A percentile compares a stretch with the other conserved stretches of the same genome.
phyloP scores from a whole-genome alignment of 2,329 filamentous ascomycete species.

The Fusarium temperatum region DNA sequence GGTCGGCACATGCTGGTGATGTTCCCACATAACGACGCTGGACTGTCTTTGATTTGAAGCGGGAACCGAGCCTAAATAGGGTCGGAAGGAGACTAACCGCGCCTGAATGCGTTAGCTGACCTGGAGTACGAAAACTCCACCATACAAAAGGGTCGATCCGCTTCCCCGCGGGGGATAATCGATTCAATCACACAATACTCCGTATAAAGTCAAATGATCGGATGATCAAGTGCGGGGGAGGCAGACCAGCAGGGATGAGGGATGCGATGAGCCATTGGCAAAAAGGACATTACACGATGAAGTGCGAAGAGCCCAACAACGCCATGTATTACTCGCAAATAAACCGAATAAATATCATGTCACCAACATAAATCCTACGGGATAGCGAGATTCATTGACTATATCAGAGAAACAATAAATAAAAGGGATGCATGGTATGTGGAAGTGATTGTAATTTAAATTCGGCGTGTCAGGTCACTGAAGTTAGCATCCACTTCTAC shows the following conservation, averaged over 20 bases:
- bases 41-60: no score
- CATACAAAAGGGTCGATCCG: not conserved
- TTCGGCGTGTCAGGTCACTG: not conserved
- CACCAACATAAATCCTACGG: no score
- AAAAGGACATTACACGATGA: not conserved
- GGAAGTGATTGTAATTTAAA: no score
- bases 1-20: no score
- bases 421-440: no score
- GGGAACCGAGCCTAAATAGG: not conserved
- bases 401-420: accelerated
- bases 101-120: not conserved
- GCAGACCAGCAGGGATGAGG: not conserved
- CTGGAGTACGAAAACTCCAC: not conserved
- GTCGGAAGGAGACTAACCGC: not conserved
- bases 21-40: not conserved
- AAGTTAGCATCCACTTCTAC: not conserved
- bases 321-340: no score
- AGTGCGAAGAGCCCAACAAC: no score
- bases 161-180: not conserved
- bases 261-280: not conserved
- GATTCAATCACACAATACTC: no score
- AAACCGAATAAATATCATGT: no score
- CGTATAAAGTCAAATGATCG: not conserved
- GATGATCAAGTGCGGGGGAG: not conserved
- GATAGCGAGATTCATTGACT: accelerated